Conservation (phyloP, 2,329 filamentous ascomycete genomes). For the Fusarium verrucosum region DNA sequence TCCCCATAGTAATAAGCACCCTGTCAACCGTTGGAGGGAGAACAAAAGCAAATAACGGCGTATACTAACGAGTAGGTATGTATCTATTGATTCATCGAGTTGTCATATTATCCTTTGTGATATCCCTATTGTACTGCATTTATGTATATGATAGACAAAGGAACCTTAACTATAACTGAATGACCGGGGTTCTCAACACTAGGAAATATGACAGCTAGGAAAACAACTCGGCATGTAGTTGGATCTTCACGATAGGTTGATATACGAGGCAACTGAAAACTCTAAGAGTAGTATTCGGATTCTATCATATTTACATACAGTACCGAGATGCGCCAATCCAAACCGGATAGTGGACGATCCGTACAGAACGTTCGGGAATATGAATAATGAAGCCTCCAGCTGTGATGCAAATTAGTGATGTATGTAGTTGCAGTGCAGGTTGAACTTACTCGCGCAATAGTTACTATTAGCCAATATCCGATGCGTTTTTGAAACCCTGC, state of each 20-base stretch:
- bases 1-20: neutral
- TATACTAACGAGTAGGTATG: neutral
- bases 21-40: neutral
- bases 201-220: neutral
- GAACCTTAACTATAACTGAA: constrained; percentile 6
- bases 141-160: constrained; percentile 16
- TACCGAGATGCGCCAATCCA: neutral
- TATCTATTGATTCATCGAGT: constrained; percentile 1
- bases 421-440: constrained; percentile 6
- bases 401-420: too few relatives aligned
- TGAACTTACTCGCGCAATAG: neutral
- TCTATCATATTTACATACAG: too few relatives aligned
- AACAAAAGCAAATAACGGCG: constrained; percentile 6
- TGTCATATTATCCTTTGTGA: constrained; percentile 3
- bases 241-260: neutral
- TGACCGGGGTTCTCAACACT: constrained; percentile 9
- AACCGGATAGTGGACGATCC: neutral
- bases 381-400: constrained; percentile 10
- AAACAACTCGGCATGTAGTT: neutral
- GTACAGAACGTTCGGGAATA: neutral
- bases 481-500: constrained; percentile 11
- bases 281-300: constrained; percentile 19
- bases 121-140: constrained; percentile 12
- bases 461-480: constrained; percentile 16
- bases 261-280: constrained; percentile 10